phyloP scores from a whole-genome alignment of 2,329 filamentous ascomycete genomes.

The Coniochaeta sp. region DNA sequence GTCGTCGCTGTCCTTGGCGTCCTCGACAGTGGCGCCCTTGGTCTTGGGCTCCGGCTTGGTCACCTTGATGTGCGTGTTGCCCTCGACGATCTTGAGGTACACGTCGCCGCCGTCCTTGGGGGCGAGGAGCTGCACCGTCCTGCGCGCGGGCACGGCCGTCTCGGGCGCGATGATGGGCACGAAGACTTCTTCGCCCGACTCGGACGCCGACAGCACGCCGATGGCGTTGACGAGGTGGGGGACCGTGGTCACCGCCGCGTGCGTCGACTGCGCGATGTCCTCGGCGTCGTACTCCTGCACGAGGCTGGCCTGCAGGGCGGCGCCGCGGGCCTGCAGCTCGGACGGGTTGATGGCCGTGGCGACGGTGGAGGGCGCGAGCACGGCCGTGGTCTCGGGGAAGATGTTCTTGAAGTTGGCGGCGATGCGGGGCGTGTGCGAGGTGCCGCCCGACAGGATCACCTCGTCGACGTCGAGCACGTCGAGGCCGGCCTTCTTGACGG shows the following conservation, averaged over 20 bases:
- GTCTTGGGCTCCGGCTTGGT: slow-evolving; percentile 77
- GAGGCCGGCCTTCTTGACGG: slow-evolving; percentile 83
- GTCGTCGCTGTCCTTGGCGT: slow-evolving; percentile 54
- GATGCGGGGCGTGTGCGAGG: slow-evolving; percentile 88
- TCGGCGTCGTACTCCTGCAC: slow-evolving; percentile 90
- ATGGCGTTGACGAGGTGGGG: slow-evolving; percentile 86
- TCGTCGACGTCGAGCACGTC: slow-evolving; percentile 92
- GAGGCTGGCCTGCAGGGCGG: slow-evolving; percentile 89
- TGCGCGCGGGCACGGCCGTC: slow-evolving; percentile 83
- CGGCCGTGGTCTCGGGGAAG: slow-evolving; percentile 72
- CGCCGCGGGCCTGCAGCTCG: slow-evolving; percentile 80
- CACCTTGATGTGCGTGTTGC: slow-evolving; percentile 84
- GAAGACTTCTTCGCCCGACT: slow-evolving; percentile 58
- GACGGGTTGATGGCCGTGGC: slow-evolving; percentile 83
- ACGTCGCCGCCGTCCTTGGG: slow-evolving; percentile 82
- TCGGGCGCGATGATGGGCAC: slow-evolving; percentile 75
- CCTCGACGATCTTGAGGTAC: slow-evolving; percentile 82
- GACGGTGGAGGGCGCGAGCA: slow-evolving; percentile 78
- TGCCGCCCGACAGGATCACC: slow-evolving; percentile 87
- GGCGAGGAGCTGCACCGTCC: slow-evolving; percentile 69
- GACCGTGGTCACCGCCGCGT: slow-evolving; percentile 89
- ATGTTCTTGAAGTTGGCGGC: slow-evolving; percentile 70
- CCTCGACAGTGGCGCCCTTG: slow-evolving; percentile 49
- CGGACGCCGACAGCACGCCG: slow-evolving; percentile 66
- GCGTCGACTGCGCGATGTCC: slow-evolving; percentile 92